Base-by-base conservation (phyloP, 2,329 filamentous ascomycete species). In the Balansia obtecta region DNA sequence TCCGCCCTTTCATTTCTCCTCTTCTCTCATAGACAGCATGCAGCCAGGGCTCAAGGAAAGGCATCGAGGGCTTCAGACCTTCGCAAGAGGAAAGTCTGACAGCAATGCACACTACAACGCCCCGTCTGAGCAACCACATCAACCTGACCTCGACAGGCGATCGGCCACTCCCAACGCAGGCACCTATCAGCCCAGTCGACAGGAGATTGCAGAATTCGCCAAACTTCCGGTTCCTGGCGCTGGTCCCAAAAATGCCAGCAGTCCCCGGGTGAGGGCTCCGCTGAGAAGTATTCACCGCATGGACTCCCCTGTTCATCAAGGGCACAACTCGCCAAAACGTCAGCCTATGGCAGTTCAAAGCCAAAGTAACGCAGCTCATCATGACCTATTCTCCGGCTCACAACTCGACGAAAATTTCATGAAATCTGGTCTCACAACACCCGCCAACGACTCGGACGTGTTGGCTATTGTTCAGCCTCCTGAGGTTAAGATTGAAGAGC, bases 321-420 rank as follows among this genome's bases (percentile, higher is more conserved):
- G 44, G 2, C 41, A 44, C 32, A 38, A 9, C 30, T 53, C 61
- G 9, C 57, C 59, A 16, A 56, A 55, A 16, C 55, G 51, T 13
- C 56, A 54, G 38, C 48, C 52, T 33, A 9, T 20, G 33, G 48
- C 20, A 20, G 30, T 13, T 10, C 38, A 45, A 13, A 45, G 20
- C 12, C 40, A 42, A 38, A 33, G 44, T 47, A 48, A 33, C 38
- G 45, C 39, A 20, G 22, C 16, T 22, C 55, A 54, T 18, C 51
- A 50, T 15, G 61, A 60, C 10, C 51, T 68, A n/a, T 69, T 69
- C 40, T 62, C 59, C 30, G 67, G 67, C 5, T 69, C 67, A 4
- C 65, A 69, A 51, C 61, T 69, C 5, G 65, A 64, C 12, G 67
- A 69, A 10, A 61, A 61, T 44, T 69, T 69, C 40, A 67, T 69